Evolutionary conservation across 176 grass and related monocot genomes (phyloP).

Genomic region (Oryza meyeriana): DNA sequence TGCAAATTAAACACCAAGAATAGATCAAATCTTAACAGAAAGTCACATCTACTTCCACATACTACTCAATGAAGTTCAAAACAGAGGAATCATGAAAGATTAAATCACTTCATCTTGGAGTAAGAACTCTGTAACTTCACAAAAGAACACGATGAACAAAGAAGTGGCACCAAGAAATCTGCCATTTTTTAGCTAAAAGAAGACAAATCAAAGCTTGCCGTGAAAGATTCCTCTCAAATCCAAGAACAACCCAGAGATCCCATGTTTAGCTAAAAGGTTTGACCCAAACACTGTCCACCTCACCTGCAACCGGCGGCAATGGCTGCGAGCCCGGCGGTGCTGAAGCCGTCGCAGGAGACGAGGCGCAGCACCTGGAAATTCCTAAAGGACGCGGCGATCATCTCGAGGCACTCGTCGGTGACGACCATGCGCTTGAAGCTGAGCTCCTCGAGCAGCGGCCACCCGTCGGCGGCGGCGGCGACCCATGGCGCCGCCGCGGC

Average conservation of each 20-base stretch:
- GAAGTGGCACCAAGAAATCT: background rate
- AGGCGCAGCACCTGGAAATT: slow-evolving; percentile 70
- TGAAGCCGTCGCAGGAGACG: slow-evolving; percentile 72
- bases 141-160: background rate
- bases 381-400: slow-evolving; percentile 58
- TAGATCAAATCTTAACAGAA: slow-evolving; percentile 28
- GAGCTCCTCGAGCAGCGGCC: slow-evolving; percentile 77
- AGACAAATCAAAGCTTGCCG: background rate
- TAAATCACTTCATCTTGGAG: background rate
- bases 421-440: slow-evolving; percentile 76
- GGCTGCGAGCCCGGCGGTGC: slow-evolving; percentile 58
- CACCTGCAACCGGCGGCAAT: slow-evolving; percentile 71
- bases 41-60: background rate
- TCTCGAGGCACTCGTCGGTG: slow-evolving; percentile 77
- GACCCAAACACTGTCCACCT: background rate
- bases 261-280: slow-evolving; percentile 22
- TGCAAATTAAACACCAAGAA: background rate
- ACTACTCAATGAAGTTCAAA: background rate
- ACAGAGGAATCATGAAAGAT: background rate
- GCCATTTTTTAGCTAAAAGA: slow-evolving; percentile 16
- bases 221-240: slow-evolving; percentile 10
- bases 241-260: background rate
- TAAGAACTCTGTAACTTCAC: slow-evolving; percentile 12
- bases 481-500: slow-evolving; percentile 56
- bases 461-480: slow-evolving; percentile 53